Evolutionary conservation across 2,329 filamentous ascomycete genomes (phyloP).

Genomic region (Aureobasidium sp.): DNA sequence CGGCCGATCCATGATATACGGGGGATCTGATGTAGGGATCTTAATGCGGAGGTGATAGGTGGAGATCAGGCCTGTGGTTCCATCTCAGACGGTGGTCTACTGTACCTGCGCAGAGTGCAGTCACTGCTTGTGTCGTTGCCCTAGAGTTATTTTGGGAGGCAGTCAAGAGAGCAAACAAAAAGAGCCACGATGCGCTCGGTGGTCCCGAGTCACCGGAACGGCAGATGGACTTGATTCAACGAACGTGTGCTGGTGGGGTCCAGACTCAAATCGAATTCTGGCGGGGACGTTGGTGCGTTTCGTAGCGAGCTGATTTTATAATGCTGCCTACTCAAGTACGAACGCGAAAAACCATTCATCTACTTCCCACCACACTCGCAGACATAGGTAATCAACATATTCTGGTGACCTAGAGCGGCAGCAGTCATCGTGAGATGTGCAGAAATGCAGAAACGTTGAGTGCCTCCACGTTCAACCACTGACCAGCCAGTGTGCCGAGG

Average conservation of each 20-base stretch:
- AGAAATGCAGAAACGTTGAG: neutral
- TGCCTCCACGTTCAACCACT: neutral
- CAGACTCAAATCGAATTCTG: neutral
- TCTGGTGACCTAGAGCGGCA: neutral
- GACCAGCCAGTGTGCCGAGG: neutral
- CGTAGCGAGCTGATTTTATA: neutral
- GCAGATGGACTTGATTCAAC: neutral
- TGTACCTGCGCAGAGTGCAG: neutral
- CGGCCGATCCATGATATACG: neutral
- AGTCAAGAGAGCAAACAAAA: neutral
- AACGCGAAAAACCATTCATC: neutral
- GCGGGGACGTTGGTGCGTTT: neutral
- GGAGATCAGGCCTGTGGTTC: neutral
- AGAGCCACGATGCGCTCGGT: neutral
- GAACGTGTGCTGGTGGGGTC: neutral
- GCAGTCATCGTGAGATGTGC: neutral
- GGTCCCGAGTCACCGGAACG: neutral
- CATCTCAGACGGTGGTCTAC: neutral
- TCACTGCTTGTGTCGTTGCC: neutral
- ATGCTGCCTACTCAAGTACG: neutral
- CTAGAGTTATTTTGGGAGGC: neutral
- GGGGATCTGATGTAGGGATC: neutral
- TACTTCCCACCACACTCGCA: too few species aligned
- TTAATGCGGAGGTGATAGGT: neutral
- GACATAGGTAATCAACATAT: neutral